Conservation (phyloP, 345 rosid species). For the Psidium friedrichsthalianum region DNA sequence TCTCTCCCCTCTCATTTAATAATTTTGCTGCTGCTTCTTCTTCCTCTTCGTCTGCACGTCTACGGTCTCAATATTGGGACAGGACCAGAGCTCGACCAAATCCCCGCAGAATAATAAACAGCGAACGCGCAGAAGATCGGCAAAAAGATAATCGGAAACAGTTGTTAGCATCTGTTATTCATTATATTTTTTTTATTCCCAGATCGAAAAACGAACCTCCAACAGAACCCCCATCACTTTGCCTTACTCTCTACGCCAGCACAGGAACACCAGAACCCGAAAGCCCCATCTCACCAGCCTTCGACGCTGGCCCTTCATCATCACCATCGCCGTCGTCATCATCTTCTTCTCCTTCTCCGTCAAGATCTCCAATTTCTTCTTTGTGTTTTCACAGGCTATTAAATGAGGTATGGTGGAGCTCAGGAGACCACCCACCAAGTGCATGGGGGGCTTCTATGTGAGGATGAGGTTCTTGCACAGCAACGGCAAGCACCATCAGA, state of each 20-base stretch:
- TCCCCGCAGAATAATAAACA: neutral
- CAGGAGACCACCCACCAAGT: slow-evolving; percentile 21
- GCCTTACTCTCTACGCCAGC: slow-evolving; percentile 34
- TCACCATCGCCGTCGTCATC: neutral
- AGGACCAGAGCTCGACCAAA: neutral
- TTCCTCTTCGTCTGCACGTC: neutral
- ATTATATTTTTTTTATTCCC: neutral
- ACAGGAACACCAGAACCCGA: slow-evolving; percentile 18
- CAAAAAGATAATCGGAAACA: neutral
- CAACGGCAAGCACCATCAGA: slow-evolving; percentile 5
- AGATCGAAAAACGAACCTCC: slow-evolving; percentile 16
- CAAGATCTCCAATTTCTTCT: neutral
- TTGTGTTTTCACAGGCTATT: neutral
- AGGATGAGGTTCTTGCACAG: slow-evolving; percentile 35
- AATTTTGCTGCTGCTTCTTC: neutral
- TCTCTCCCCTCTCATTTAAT: neutral
- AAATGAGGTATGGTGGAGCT: slow-evolving; percentile 36
- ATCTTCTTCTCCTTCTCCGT: neutral
- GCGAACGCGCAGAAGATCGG: neutral
- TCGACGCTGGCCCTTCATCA: neutral
- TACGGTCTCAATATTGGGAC: neutral
- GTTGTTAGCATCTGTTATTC: neutral
- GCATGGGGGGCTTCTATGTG: slow-evolving; percentile 33
- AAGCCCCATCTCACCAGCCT: slow-evolving; percentile 34
- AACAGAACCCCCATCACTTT: slow-evolving; percentile 40